Evolutionary conservation across 805 yeast genomes (phyloP).

Genomic region (Wickerhamiella hasegawae): DNA sequence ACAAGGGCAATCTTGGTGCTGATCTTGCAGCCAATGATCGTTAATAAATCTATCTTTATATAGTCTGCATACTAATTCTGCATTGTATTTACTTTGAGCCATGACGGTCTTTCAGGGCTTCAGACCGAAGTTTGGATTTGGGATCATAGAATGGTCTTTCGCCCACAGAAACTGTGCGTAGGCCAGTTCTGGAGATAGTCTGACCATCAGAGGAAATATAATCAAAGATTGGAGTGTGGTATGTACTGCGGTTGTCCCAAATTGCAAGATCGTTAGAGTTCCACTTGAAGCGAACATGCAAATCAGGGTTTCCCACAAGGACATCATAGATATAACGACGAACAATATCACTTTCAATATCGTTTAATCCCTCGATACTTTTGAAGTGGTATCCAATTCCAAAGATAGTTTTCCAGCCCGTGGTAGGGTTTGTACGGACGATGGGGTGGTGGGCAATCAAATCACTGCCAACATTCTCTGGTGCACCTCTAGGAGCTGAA

Average conservation of each 20-base stretch:
- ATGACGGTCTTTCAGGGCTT: constrained; percentile 6
- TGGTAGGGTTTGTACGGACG: constrained; percentile 48
- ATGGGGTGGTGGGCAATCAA: constrained; percentile 32
- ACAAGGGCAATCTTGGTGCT: constrained; percentile 23
- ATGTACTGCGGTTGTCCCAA: constrained; percentile 45
- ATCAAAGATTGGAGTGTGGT: constrained; percentile 40
- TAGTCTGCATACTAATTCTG: background rate
- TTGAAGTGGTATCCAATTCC: constrained; percentile 37
- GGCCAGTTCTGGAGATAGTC: constrained; percentile 15
- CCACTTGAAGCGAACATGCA: constrained; percentile 42
- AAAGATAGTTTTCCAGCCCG: constrained; percentile 44
- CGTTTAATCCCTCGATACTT: constrained; percentile 36
- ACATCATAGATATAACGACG: constrained; percentile 31
- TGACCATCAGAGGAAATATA: constrained; percentile 6
- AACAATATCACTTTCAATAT: constrained; percentile 34
- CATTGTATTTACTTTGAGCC: background rate
- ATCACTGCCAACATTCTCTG: constrained; percentile 17
- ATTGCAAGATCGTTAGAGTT: constrained; percentile 35
- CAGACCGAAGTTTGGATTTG: constrained; percentile 14
- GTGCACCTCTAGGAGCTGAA: constrained; percentile 17
- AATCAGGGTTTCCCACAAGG: constrained; percentile 36
- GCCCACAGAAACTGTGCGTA: constrained; percentile 17
- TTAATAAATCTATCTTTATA: constrained; percentile 1
- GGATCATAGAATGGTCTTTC: constrained; percentile 20
- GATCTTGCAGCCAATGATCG: constrained; percentile 20